Evolutionary conservation across 495 filamentous ascomycete genomes (phyloP).

Genomic region (Cercophora scortea): DNA sequence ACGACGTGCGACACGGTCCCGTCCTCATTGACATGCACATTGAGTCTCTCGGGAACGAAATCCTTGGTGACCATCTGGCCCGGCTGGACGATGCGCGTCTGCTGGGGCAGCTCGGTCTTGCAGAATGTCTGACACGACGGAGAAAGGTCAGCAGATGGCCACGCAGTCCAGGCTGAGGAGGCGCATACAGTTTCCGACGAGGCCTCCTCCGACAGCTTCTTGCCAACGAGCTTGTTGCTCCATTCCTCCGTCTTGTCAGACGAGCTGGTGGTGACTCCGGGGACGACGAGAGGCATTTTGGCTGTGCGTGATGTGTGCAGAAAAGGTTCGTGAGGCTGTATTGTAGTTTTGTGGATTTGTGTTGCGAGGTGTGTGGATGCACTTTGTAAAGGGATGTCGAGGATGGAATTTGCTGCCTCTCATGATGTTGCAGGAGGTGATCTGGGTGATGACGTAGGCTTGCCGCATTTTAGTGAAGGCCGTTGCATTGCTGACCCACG

Average conservation of each 20-base stretch:
- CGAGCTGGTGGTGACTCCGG: slow-evolving; percentile 56
- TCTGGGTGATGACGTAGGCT: too few species aligned
- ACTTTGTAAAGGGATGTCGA: too few species aligned
- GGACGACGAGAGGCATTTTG: slow-evolving; percentile 80
- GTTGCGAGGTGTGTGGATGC: too few species aligned
- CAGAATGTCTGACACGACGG: slow-evolving; percentile 54
- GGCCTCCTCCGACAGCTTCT: slow-evolving; percentile 47
- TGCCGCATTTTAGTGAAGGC: too few species aligned
- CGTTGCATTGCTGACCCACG: too few species aligned
- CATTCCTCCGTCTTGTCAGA: slow-evolving; percentile 53
- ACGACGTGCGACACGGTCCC: slow-evolving; percentile 67
- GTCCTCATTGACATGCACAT: slow-evolving; percentile 63
- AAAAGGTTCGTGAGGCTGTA: too few species aligned
- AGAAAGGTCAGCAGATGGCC: background rate
- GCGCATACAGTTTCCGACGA: slow-evolving; percentile 32
- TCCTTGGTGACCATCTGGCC: slow-evolving; percentile 57
- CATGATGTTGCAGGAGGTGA: too few species aligned
- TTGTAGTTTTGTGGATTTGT: too few species aligned
- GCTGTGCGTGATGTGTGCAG: background rate
- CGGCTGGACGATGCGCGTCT: slow-evolving; percentile 59
- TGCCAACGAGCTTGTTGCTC: slow-evolving; percentile 67
- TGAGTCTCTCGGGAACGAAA: slow-evolving; percentile 53
- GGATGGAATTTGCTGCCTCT: too few species aligned
- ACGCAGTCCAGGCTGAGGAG: background rate
- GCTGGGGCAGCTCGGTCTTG: slow-evolving; percentile 62